Conservation (phyloP, 2,329 filamentous ascomycete genomes). For the Cordyceps pruinosa region DNA sequence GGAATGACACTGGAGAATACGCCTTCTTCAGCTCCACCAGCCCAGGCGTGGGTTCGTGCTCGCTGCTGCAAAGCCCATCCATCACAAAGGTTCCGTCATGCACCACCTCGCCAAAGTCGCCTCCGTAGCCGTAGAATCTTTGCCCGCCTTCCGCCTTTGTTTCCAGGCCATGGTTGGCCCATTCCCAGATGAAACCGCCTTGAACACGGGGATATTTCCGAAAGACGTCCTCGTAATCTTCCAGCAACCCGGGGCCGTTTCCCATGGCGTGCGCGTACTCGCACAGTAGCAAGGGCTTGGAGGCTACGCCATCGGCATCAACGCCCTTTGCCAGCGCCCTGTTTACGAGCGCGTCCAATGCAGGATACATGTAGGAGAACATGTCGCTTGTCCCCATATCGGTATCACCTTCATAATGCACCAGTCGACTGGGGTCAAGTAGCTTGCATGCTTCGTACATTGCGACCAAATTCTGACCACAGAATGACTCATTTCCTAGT, state of each 20-base stretch:
- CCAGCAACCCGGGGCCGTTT: neutral
- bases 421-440: neutral
- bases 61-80: neutral
- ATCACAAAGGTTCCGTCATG: neutral
- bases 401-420: neutral
- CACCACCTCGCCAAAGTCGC: neutral
- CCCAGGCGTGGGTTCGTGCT: neutral
- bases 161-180: neutral
- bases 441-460: neutral
- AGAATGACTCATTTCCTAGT: neutral
- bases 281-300: neutral
- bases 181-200: neutral
- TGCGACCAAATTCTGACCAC: neutral
- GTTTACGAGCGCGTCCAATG: neutral
- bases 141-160: neutral
- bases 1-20: neutral
- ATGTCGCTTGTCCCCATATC: neutral
- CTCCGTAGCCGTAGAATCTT: neutral
- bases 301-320: neutral
- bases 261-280: neutral
- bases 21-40: neutral
- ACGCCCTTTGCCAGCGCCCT: neutral
- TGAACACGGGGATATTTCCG: neutral
- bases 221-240: neutral
- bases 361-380: neutral